Conservation (phyloP, 208 protist genomes). For the Herpetomonas samuelpessoai region DNA sequence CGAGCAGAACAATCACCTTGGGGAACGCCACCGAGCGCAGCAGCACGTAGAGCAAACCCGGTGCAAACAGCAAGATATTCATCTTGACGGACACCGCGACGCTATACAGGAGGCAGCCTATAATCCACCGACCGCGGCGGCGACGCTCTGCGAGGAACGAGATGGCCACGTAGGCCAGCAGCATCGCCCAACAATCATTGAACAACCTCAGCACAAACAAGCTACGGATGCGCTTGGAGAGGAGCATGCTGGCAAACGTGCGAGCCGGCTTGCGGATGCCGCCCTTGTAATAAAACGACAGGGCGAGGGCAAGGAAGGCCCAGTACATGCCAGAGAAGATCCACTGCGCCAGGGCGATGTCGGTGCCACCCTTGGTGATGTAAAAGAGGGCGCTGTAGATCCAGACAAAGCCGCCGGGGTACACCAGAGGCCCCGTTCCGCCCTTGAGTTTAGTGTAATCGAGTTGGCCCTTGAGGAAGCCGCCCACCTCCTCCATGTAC, state of each 20-base stretch:
- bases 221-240: slow-evolving; percentile 80
- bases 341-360: slow-evolving; percentile 67
- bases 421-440: slow-evolving; percentile 86
- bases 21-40: slow-evolving; percentile 40
- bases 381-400: slow-evolving; percentile 77
- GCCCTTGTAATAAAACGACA: slow-evolving; percentile 40
- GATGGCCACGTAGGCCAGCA: slow-evolving; percentile 72
- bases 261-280: background rate
- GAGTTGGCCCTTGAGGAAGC: slow-evolving; percentile 67
- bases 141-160: slow-evolving; percentile 27
- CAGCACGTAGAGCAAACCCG: slow-evolving; percentile 80
- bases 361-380: slow-evolving; percentile 65
- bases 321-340: slow-evolving; percentile 79
- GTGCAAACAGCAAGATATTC: slow-evolving; percentile 93
- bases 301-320: slow-evolving; percentile 35
- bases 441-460: slow-evolving; percentile 80
- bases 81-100: slow-evolving; percentile 96
- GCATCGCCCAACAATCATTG: slow-evolving; percentile 88
- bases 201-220: slow-evolving; percentile 88
- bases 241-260: slow-evolving; percentile 13
- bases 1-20: slow-evolving; percentile 57
- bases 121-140: slow-evolving; percentile 27
- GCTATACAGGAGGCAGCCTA: slow-evolving; percentile 68
- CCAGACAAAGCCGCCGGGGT: slow-evolving; percentile 90
- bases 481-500: slow-evolving; percentile 89